Percentiles rank a stretch among this genome's conserved stretches.
Evolutionary conservation across 2,329 filamentous ascomycete genomes (phyloP).

Genomic region (Colletotrichum gloeosporioides): DNA sequence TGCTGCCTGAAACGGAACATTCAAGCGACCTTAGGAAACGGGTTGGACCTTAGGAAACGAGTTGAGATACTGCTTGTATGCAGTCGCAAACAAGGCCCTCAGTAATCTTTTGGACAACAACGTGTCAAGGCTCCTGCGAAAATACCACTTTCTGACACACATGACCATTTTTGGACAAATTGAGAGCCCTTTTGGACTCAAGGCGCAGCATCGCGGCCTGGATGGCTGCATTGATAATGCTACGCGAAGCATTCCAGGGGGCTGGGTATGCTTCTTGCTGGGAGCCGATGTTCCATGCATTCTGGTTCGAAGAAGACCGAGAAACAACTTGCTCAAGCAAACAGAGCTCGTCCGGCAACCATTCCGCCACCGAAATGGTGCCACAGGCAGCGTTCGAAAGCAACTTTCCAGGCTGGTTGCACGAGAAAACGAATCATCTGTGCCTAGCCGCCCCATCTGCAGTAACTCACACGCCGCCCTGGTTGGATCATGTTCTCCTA

Average conservation of each 20-base stretch:
- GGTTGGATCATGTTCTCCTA: background rate
- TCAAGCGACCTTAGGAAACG: background rate
- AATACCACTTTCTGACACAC: background rate
- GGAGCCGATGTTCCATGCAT: background rate
- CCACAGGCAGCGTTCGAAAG: background rate
- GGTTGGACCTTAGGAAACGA: too few species aligned
- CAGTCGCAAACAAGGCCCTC: background rate
- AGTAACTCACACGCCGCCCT: background rate
- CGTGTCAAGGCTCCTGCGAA: background rate
- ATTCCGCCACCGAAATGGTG: background rate
- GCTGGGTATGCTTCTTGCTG: slow-evolving; percentile 17
- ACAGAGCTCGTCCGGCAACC: background rate
- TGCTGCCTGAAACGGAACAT: background rate
- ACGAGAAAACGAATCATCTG: background rate
- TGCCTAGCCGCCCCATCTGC: background rate
- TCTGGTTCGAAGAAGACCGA: background rate
- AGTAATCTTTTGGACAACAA: background rate
- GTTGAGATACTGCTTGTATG: background rate
- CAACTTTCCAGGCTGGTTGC: background rate
- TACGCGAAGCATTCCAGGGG: slow-evolving; percentile 3
- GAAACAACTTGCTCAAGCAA: background rate
- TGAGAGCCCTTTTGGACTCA: background rate
- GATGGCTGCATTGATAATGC: slow-evolving; percentile 13
- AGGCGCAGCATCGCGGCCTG: slow-evolving; percentile 2
- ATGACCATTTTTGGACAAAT: background rate